phyloP scores from a whole-genome alignment of 257 asterid species.

The Linaria vulgaris region DNA sequence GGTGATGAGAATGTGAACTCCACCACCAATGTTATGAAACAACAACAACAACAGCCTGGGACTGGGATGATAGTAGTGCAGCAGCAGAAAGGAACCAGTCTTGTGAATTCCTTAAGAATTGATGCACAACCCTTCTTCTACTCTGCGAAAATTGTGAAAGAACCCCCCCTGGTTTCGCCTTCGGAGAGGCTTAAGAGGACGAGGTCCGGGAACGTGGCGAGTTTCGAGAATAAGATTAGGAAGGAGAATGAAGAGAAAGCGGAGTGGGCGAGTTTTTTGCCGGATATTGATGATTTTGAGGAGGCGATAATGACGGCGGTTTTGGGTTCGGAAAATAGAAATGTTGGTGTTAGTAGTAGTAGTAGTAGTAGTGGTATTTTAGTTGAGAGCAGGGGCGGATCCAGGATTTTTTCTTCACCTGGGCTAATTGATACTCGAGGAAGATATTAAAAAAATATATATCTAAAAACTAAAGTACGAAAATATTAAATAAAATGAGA shows the following conservation, averaged over 20 bases:
- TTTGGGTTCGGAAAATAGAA: conserved; percentile 33
- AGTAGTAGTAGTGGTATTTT: too few species aligned
- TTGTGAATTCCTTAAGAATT: conserved; percentile 54
- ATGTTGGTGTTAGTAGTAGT: conserved; percentile 4
- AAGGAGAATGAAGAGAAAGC: conserved; percentile 37
- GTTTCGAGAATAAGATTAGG: conserved; percentile 36
- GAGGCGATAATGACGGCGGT: conserved; percentile 84
- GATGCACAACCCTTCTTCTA: conserved; percentile 80
- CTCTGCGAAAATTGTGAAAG: conserved; percentile 39
- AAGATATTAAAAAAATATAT: too few species aligned
- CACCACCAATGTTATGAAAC: conserved; percentile 28
- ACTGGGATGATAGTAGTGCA: conserved; percentile 15
- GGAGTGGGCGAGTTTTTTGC: conserved; percentile 58
- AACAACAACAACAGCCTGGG: too few species aligned
- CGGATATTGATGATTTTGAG: conserved; percentile 78
- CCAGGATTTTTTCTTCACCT: too few species aligned
- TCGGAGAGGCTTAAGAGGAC: conserved; percentile 68
- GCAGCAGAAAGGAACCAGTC: conserved; percentile 2
- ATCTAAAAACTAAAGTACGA: too few species aligned
- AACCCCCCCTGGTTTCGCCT: conserved; percentile 10
- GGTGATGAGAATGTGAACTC: conserved; percentile 67
- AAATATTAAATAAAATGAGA: too few species aligned
- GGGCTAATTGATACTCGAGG: too few species aligned
- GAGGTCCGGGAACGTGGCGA: conserved; percentile 52
- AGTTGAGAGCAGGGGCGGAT: too few species aligned